These are phyloP conservation scores for Chrysanthemum seticuspe DNA, from an alignment of 129 eudicot species.

Conservation along the genomic window DNA sequence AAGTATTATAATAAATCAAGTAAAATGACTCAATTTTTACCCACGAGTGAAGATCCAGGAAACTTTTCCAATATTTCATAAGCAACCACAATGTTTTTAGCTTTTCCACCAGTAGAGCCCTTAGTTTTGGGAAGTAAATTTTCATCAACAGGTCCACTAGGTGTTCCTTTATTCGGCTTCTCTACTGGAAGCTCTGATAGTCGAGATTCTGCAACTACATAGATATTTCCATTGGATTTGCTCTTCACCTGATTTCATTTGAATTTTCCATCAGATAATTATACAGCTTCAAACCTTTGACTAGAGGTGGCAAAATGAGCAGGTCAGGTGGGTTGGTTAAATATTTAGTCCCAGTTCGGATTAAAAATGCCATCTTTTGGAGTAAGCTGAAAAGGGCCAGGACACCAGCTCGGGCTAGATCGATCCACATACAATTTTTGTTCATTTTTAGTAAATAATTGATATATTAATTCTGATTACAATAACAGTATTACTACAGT, in stretches of 20 bases:
- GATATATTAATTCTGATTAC: too few relatives aligned
- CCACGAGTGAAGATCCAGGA: constrained; percentile 65
- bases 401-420: too few relatives aligned
- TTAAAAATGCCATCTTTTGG: not conserved
- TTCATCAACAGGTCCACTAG: constrained; percentile 48
- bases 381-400: too few relatives aligned
- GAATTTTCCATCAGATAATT: not conserved
- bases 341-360: not conserved
- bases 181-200: constrained; percentile 26
- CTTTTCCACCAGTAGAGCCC: constrained; percentile 36
- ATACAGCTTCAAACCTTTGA: not conserved
- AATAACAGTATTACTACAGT: too few relatives aligned
- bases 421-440: too few relatives aligned
- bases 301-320: not conserved
- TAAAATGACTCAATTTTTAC: constrained; percentile 50
- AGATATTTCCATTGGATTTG: constrained; percentile 47
- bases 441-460: too few relatives aligned
- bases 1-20: not conserved
- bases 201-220: constrained; percentile 25
- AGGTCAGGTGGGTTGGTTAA: not conserved
- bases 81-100: constrained; percentile 40
- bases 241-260: constrained; percentile 45
- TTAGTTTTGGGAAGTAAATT: constrained; percentile 23
- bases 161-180: constrained; percentile 41
- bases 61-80: constrained; percentile 60